Evolutionary conservation across 2,329 filamentous ascomycete species (phyloP).

Genomic region (Beauveria scarabaeidicola): DNA sequence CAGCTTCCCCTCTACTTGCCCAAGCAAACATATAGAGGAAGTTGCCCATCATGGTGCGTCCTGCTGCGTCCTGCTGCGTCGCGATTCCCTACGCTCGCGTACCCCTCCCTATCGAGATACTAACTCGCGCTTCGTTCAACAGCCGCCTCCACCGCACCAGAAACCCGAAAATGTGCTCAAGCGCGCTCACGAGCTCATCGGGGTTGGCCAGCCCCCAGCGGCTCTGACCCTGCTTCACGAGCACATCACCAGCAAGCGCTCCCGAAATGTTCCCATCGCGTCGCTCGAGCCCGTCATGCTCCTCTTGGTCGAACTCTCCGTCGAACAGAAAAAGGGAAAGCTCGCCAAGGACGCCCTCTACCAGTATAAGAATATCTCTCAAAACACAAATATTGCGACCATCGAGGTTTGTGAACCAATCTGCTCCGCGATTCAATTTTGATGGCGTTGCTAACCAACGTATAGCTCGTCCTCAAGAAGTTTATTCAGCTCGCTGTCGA

Average conservation of each 20-base stretch:
- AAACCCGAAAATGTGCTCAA: constrained; percentile 99
- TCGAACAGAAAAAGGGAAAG: constrained; percentile 97
- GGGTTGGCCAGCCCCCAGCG: constrained; percentile 85
- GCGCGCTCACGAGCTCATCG: constrained; percentile 97
- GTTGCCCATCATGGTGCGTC: constrained; percentile 44
- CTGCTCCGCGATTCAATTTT: neutral
- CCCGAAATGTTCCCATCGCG: constrained; percentile 91
- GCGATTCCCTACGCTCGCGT: constrained; percentile 10
- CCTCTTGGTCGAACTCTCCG: constrained; percentile 90
- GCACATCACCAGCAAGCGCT: constrained; percentile 97
- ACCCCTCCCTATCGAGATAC: constrained; percentile 23
- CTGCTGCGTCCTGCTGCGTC: constrained; percentile 4
- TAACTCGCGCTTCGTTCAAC: constrained; percentile 19
- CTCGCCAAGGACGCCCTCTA: constrained; percentile 97
- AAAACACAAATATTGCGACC: constrained; percentile 96
- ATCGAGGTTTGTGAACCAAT: constrained; percentile 62
- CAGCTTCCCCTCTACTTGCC: constrained; percentile 29
- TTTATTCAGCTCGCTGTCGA: constrained; percentile 96
- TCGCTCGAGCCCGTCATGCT: constrained; percentile 98
- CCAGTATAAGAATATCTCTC: constrained; percentile 99
- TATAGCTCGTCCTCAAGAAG: constrained; percentile 80
- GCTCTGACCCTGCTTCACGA: constrained; percentile 94
- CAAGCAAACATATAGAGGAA: constrained; percentile 36
- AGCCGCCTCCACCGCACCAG: constrained; percentile 94
- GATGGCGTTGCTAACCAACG: constrained; percentile 14